A percentile compares a stretch with the other conserved stretches of the same genome.
phyloP scores from a whole-genome alignment of 202 grass and related monocot species.

The Saccharum hybrid region DNA sequence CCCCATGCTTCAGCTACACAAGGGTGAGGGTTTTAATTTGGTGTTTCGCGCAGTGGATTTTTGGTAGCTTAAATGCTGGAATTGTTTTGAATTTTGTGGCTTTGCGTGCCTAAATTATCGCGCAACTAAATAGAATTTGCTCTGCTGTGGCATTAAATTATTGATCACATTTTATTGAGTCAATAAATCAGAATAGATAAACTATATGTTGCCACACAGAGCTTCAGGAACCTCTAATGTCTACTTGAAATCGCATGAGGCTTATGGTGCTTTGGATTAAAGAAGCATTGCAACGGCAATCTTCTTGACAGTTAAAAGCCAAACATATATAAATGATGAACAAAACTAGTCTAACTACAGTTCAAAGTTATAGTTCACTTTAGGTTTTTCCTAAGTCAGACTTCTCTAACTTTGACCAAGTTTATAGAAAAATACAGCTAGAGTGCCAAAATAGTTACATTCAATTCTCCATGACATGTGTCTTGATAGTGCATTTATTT shows the following conservation, averaged over 20 bases:
- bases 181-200: constrained; percentile 8
- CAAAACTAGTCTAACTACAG: background rate
- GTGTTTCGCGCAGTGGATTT: background rate
- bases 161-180: background rate
- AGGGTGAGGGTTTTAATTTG: constrained; percentile 56
- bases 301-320: background rate
- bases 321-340: background rate
- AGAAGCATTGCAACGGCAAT: background rate
- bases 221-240: background rate
- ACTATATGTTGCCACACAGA: background rate
- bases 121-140: background rate
- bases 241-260: background rate
- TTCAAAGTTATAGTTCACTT: background rate
- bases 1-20: constrained; percentile 98
- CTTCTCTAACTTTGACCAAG: background rate
- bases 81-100: background rate
- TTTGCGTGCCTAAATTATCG: background rate
- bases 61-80: background rate
- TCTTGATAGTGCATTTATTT: no score
- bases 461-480: no score
- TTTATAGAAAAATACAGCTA: no score
- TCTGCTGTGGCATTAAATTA: background rate
- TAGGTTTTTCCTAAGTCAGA: background rate
- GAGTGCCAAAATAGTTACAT: no score
- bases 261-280: background rate